Evolutionary conservation across 1,284 basidiomycete genomes (phyloP).

Genomic region (Marasmius tenuissimus): DNA sequence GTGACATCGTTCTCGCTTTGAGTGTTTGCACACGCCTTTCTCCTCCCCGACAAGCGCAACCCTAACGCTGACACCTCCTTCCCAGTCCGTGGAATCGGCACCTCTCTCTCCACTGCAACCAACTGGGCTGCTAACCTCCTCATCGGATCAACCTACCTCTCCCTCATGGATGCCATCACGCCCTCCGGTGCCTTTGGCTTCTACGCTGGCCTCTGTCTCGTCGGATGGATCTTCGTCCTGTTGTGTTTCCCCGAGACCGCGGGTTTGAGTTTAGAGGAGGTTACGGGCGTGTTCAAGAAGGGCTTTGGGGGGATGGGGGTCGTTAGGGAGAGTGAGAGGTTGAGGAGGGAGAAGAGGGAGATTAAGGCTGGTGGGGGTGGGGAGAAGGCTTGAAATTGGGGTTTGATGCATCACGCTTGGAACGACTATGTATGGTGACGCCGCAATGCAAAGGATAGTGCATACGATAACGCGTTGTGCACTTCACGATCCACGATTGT

Average conservation of each 20-base stretch:
- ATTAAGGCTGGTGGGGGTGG: conserved; percentile 16
- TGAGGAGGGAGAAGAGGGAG: conserved; percentile 42
- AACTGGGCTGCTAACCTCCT: conserved; percentile 84
- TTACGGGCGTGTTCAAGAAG: conserved; percentile 55
- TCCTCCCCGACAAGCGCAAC: neutral
- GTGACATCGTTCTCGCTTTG: too few species aligned
- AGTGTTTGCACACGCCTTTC: neutral
- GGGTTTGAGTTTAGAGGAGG: conserved; percentile 77
- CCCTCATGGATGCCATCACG: conserved; percentile 74
- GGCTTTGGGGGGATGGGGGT: conserved; percentile 46
- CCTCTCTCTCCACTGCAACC: conserved; percentile 75
- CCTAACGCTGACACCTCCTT: neutral
- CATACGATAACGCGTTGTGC: too few species aligned
- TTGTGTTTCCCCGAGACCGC: conserved; percentile 78
- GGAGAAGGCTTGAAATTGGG: neutral
- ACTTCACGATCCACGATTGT: too few species aligned
- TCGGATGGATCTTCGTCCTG: conserved; percentile 71
- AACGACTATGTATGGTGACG: too few species aligned
- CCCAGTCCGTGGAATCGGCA: conserved; percentile 77
- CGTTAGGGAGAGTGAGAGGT: conserved; percentile 47
- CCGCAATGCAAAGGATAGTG: too few species aligned
- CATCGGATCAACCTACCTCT: conserved; percentile 79
- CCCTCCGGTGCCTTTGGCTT: conserved; percentile 81
- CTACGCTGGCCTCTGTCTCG: conserved; percentile 73
- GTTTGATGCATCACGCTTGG: neutral